Evolutionary conservation across 2,329 filamentous ascomycete species (phyloP).

Genomic region (Fusarium xylarioides): DNA sequence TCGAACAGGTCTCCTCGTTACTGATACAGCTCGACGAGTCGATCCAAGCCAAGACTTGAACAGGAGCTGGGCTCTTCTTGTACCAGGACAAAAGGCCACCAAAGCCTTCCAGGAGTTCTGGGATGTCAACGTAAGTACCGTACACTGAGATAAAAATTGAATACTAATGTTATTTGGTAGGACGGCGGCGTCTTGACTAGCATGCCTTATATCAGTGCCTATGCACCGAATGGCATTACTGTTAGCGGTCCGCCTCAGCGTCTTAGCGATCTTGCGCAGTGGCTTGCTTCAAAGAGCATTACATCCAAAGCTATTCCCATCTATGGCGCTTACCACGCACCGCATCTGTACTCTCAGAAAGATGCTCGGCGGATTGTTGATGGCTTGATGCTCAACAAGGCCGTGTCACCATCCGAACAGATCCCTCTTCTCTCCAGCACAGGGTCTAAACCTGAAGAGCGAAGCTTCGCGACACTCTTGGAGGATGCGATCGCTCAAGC

Average conservation of each 20-base stretch:
- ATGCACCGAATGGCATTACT: conserved; percentile 28
- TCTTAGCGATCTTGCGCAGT: conserved; percentile 16
- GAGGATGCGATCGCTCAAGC: conserved; percentile 24
- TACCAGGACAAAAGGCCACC: conserved; percentile 17
- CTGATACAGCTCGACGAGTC: conserved; percentile 20
- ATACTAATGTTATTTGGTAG: background rate
- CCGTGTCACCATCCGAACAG: background rate
- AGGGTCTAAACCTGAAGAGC: conserved; percentile 2
- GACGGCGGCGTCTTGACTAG: conserved; percentile 19
- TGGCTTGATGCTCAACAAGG: background rate
- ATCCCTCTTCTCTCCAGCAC: conserved; percentile 16
- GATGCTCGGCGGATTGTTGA: conserved; percentile 17
- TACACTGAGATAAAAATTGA: fast-evolving
- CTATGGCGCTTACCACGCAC: conserved; percentile 32
- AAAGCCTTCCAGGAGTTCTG: conserved; percentile 6
- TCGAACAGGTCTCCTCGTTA: conserved; percentile 26
- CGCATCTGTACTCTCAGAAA: conserved; percentile 25
- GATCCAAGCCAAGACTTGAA: conserved; percentile 6
- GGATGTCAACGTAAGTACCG: background rate
- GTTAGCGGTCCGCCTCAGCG: conserved; percentile 30
- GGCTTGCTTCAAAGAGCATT: conserved; percentile 1
- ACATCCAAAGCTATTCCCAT: conserved; percentile 26
- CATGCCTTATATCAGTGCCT: conserved; percentile 33
- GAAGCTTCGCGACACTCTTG: conserved; percentile 20
- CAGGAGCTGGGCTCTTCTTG: conserved; percentile 30